A percentile compares a stretch with the other conserved stretches of the same genome.
phyloP scores from a whole-genome alignment of 768 basidiomycete genomes.

The Agaricus sinodeliciosus region DNA sequence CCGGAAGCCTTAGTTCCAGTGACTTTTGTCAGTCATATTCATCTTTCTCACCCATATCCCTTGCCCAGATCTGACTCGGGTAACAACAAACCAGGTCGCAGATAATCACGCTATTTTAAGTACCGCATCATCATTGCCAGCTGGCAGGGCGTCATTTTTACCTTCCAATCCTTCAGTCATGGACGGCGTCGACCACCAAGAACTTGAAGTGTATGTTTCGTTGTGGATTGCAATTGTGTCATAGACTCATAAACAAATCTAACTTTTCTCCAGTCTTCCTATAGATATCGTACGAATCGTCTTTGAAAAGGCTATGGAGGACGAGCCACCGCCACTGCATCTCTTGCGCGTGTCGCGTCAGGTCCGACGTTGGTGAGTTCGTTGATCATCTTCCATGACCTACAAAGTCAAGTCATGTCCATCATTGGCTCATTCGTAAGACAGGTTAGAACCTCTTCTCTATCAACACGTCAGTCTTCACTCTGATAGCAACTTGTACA shows the following conservation, averaged over 20 bases:
- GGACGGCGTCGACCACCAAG: too few species aligned
- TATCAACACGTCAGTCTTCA: constrained; percentile 2
- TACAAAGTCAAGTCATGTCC: not conserved
- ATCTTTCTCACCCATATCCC: too few species aligned
- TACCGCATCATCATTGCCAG: too few species aligned
- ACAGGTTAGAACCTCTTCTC: constrained; percentile 8
- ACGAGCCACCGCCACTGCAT: not conserved
- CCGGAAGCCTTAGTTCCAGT: too few species aligned
- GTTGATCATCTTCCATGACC: not conserved
- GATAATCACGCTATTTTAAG: too few species aligned
- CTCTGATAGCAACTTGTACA: not conserved
- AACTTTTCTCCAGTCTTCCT: constrained; percentile 1
- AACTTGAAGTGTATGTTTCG: too few species aligned
- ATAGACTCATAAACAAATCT: not conserved
- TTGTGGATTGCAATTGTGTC: not conserved
- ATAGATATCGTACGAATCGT: constrained; percentile 4
- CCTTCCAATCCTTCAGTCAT: too few species aligned
- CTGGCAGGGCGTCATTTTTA: too few species aligned
- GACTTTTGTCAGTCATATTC: too few species aligned
- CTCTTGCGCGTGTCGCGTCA: constrained; percentile 3
- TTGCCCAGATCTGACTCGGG: too few species aligned
- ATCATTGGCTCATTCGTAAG: not conserved
- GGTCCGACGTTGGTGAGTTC: not conserved
- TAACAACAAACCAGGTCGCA: too few species aligned
- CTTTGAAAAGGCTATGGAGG: constrained; percentile 8